Conservation (phyloP, 148 eudicot genomes). For the Pouteria glomerata region DNA sequence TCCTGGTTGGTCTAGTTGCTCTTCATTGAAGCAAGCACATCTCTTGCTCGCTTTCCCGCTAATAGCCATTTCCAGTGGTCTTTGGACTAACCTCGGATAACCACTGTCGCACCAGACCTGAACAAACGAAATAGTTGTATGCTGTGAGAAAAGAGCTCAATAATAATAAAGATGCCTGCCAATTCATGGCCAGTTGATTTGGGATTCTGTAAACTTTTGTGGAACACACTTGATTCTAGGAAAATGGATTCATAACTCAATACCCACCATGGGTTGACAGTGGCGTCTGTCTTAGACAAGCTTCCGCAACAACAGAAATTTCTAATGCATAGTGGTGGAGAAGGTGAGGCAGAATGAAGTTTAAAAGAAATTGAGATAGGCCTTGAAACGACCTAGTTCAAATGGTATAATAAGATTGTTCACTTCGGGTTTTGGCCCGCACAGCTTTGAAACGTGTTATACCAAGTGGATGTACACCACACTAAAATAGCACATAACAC, state of each 20-base stretch:
- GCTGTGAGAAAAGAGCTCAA: slow-evolving; percentile 4
- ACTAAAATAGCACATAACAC: too few species aligned
- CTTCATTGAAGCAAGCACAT: slow-evolving; percentile 71
- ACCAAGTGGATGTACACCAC: too few species aligned
- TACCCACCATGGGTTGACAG: background rate
- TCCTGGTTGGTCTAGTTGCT: slow-evolving; percentile 49
- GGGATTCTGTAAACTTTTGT: background rate
- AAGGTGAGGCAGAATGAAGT: background rate
- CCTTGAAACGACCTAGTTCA: too few species aligned
- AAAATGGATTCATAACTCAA: background rate
- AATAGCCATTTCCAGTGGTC: slow-evolving; percentile 81
- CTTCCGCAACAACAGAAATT: background rate
- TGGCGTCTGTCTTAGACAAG: background rate
- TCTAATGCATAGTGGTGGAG: background rate
- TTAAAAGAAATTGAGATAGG: background rate
- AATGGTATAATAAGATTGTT: too few species aligned
- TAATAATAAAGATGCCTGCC: background rate
- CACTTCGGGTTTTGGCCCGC: too few species aligned
- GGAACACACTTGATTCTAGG: background rate
- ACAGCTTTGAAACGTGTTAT: too few species aligned
- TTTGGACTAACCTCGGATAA: slow-evolving; percentile 80
- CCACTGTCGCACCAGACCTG: slow-evolving; percentile 95
- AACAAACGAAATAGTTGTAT: background rate
- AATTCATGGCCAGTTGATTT: background rate
- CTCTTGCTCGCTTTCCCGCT: slow-evolving; percentile 88